These are phyloP conservation scores for Fusarium ramigenum DNA, from an alignment of 2,329 filamentous ascomycete species.

Conservation along the genomic window DNA sequence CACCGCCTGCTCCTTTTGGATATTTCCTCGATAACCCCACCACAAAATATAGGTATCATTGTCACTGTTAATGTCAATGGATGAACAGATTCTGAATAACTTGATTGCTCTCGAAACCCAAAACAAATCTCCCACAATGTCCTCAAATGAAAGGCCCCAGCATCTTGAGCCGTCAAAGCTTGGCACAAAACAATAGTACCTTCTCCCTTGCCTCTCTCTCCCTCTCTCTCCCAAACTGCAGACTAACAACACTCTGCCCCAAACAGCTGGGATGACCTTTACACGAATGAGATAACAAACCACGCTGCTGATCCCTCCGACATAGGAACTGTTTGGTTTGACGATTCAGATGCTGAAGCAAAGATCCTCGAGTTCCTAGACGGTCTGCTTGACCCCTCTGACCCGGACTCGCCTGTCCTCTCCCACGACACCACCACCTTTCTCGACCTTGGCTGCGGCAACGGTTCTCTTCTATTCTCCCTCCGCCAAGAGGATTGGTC, in stretches of 20 bases:
- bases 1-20: constrained; percentile 41
- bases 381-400: constrained; percentile 43
- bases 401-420: constrained; percentile 34
- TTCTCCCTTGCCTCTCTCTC: constrained; percentile 29
- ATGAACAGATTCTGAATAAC: constrained; percentile 11
- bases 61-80: background rate
- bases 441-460: constrained; percentile 92
- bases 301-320: constrained; percentile 77
- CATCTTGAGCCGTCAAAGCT: constrained; percentile 81
- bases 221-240: background rate
- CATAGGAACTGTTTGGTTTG: constrained; percentile 95
- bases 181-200: constrained; percentile 91
- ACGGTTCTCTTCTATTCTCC: constrained; percentile 90
- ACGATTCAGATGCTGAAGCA: constrained; percentile 86
- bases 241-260: constrained; percentile 23
- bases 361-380: constrained; percentile 79
- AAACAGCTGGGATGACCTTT: constrained; percentile 78
- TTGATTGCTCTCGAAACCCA: background rate
- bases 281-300: constrained; percentile 76
- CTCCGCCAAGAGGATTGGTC: constrained; percentile 72
- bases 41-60: constrained; percentile 24
- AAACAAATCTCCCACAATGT: constrained; percentile 19
- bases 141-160: constrained; percentile 55
- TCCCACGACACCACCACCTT: constrained; percentile 62
- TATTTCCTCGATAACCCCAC: constrained; percentile 33